Evolutionary conservation across 2,329 filamentous ascomycete species (phyloP).

Genomic region (Ophiostoma australiae): DNA sequence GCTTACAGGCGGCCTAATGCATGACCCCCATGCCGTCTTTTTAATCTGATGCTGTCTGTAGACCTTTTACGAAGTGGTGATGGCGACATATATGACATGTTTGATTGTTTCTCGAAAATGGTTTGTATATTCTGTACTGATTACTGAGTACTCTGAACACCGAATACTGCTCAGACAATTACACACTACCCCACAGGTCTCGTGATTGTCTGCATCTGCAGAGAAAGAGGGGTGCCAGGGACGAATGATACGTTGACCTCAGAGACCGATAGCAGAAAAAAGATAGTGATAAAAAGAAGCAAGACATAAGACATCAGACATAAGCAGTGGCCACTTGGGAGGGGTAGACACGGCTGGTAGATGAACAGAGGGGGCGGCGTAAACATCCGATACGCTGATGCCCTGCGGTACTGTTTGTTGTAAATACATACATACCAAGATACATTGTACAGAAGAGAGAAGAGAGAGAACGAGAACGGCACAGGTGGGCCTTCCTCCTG

Average conservation of each 20-base stretch:
- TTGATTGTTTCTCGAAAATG: not conserved
- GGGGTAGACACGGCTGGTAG: not conserved
- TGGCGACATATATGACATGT: not conserved
- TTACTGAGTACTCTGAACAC: not conserved
- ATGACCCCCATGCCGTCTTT: not conserved
- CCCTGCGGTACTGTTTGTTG: not conserved
- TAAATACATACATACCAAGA: not conserved
- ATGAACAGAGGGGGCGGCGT: not conserved
- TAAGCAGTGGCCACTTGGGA: not conserved
- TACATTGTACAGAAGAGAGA: not conserved
- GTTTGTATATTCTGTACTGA: not conserved
- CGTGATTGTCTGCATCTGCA: conserved; percentile 21
- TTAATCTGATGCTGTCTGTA: not conserved
- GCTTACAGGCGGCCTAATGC: not conserved
- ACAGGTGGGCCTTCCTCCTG: conserved; percentile 2
- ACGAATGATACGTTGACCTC: not conserved
- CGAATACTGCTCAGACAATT: not conserved
- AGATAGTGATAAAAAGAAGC: not conserved
- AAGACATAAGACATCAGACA: not conserved
- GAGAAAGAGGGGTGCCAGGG: conserved; percentile 10
- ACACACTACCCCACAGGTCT: conserved; percentile 20
- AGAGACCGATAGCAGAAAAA: not conserved
- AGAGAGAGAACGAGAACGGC: not conserved
- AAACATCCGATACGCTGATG: not conserved
- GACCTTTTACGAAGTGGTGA: not conserved